Conservation (phyloP, 2,329 filamentous ascomycete genomes). For the Pseudogymnoascus destructans region DNA sequence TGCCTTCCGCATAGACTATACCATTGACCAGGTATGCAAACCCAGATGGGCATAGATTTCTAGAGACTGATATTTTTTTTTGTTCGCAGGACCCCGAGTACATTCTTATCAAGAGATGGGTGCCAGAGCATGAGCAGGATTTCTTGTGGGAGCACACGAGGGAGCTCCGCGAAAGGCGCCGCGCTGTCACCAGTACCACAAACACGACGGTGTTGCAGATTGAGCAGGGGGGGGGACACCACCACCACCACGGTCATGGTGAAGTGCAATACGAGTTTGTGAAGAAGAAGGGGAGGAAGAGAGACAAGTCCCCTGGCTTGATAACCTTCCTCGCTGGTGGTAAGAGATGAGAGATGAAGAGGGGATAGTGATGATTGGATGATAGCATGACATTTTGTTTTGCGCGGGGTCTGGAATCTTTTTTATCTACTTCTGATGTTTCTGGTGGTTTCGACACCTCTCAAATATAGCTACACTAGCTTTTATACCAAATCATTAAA, state of each 20-base stretch:
- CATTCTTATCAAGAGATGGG: constrained; percentile 60
- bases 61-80: constrained; percentile 13
- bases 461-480: constrained; percentile 2
- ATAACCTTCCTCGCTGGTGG: constrained; percentile 25
- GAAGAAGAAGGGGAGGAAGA: constrained; percentile 22
- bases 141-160: constrained; percentile 60
- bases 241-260: constrained; percentile 16
- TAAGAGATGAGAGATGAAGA: constrained; percentile 12
- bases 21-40: constrained; percentile 38
- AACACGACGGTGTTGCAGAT: constrained; percentile 15
- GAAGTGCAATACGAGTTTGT: constrained; percentile 22
- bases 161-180: constrained; percentile 30
- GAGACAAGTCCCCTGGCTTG: constrained; percentile 21
- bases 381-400: not conserved
- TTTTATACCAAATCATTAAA: constrained; percentile 6
- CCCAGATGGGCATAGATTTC: not conserved
- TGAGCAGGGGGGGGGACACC: constrained; percentile 16
- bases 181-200: constrained; percentile 9
- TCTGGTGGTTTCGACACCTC: not conserved
- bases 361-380: not conserved
- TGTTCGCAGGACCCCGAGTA: constrained; percentile 49
- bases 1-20: constrained; percentile 42
- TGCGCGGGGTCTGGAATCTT: not conserved
- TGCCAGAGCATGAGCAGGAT: constrained; percentile 58
- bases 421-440: not conserved